phyloP scores from a whole-genome alignment of 345 rosid species.

The Gynandropsis gynandra region DNA sequence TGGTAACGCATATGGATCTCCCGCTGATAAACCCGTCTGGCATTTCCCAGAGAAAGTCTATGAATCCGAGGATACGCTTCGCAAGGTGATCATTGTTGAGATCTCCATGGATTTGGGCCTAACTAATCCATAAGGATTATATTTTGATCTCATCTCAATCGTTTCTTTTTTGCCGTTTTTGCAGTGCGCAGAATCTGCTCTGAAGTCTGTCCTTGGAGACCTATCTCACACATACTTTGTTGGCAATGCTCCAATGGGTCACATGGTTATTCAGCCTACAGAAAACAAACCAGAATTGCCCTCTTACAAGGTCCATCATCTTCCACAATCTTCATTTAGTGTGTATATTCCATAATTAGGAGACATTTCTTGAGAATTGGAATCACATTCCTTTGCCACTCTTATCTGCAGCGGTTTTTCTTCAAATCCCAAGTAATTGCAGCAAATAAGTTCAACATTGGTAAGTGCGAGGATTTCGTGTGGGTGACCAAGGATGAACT shows the following conservation, averaged over 20 bases:
- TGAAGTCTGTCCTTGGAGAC: slow-evolving; percentile 45
- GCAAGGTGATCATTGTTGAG: slow-evolving; percentile 28
- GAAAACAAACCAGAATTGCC: slow-evolving; percentile 35
- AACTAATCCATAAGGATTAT: no score
- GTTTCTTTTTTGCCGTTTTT: neutral
- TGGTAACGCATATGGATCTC: slow-evolving; percentile 51
- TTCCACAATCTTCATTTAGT: neutral
- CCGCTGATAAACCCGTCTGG: slow-evolving; percentile 63
- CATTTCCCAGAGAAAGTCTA: slow-evolving; percentile 91
- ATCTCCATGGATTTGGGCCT: no score
- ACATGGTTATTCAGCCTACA: slow-evolving; percentile 44
- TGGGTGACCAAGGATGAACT: slow-evolving; percentile 97
- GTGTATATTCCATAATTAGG: neutral
- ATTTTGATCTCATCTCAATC: slow-evolving; percentile 1
- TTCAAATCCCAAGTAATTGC: slow-evolving; percentile 91
- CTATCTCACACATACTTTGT: slow-evolving; percentile 66
- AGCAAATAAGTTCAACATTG: slow-evolving; percentile 50
- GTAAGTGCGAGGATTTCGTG: slow-evolving; percentile 65
- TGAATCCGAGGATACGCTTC: slow-evolving; percentile 83
- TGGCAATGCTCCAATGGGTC: slow-evolving; percentile 92
- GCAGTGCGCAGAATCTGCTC: slow-evolving; percentile 69
- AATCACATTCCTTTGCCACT: slow-evolving; percentile 1
- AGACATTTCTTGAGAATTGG: no score
- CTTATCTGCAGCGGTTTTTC: slow-evolving; percentile 61
- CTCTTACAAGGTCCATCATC: slow-evolving; percentile 48